These are phyloP conservation scores for Draba incana DNA, from an alignment of 345 rosid genomes.

Conservation along the genomic window DNA sequence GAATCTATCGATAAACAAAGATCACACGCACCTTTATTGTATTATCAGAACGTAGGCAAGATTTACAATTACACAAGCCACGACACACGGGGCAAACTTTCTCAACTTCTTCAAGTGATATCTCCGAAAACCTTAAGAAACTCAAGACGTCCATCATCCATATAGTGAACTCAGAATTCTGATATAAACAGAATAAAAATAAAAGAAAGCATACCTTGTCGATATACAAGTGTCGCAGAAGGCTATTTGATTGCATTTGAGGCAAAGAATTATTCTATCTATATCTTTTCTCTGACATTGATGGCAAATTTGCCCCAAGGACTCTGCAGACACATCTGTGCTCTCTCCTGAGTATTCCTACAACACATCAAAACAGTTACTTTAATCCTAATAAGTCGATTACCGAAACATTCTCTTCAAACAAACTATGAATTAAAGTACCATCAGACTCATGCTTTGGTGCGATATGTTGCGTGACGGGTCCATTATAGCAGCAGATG, in stretches of 20 bases:
- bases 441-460: constrained; percentile 53
- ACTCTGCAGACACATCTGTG: constrained; percentile 70
- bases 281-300: constrained; percentile 73
- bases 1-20: constrained; percentile 18
- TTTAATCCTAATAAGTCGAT: not conserved
- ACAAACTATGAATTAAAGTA: constrained; percentile 1
- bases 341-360: constrained; percentile 80
- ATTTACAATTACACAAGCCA: constrained; percentile 88
- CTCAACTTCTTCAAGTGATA: constrained; percentile 75
- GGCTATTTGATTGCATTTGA: constrained; percentile 81
- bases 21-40: constrained; percentile 66
- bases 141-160: constrained; percentile 26
- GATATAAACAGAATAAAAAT: not conserved
- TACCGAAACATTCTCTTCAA: not conserved
- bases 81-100: constrained; percentile 94
- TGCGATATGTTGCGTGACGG: constrained; percentile 65
- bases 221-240: constrained; percentile 80
- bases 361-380: constrained; percentile 29
- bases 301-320: constrained; percentile 78
- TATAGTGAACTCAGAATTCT: not conserved
- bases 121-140: constrained; percentile 62
- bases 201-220: constrained; percentile 58
- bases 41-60: constrained; percentile 82
- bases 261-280: constrained; percentile 74
- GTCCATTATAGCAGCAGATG: constrained; percentile 56